Percentiles rank a stretch among this genome's conserved stretches.
These are phyloP conservation scores for Salicornia ramosissima DNA, from an alignment of 148 eudicot genomes.

Conservation along the genomic window DNA sequence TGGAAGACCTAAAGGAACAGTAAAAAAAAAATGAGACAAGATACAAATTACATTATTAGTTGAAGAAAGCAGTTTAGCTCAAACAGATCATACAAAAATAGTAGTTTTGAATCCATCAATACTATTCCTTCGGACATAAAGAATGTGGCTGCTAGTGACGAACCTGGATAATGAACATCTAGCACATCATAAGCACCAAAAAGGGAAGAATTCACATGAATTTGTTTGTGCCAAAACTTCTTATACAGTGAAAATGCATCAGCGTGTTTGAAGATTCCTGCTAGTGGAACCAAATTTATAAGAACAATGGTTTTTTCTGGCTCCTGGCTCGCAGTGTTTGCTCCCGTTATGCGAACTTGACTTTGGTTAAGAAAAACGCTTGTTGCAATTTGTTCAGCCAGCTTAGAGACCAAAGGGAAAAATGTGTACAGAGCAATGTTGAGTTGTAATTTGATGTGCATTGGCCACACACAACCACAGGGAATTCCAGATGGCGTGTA, in stretches of 20 bases:
- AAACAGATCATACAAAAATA: background rate
- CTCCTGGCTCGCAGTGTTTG: constrained; percentile 66
- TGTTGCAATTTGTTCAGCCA: constrained; percentile 64
- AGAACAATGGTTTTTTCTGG: constrained; percentile 61
- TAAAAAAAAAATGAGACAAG: background rate
- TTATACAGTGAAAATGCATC: constrained; percentile 48
- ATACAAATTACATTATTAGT: background rate
- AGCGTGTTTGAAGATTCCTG: constrained; percentile 37
- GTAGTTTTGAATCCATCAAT: background rate
- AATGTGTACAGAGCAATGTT: constrained; percentile 55
- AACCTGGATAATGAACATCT: constrained; percentile 87
- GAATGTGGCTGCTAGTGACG: constrained; percentile 4
- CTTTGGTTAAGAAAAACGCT: constrained; percentile 53
- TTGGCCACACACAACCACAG: constrained; percentile 92
- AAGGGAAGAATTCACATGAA: constrained; percentile 45
- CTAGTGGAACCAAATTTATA: constrained; percentile 61
- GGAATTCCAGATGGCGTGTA: constrained; percentile 67
- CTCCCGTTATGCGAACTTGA: constrained; percentile 93
- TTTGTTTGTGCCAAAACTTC: constrained; percentile 65
- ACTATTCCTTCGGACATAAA: background rate
- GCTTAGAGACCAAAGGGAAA: constrained; percentile 73
- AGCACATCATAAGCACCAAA: constrained; percentile 81
- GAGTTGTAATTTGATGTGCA: constrained; percentile 58
- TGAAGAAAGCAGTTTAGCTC: background rate
- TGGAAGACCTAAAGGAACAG: constrained; percentile 64